A percentile compares a stretch with the other conserved stretches of the same genome.
These are phyloP conservation scores for Diaporthe longicolla DNA, from an alignment of 2,329 filamentous ascomycete genomes.

Conservation along the genomic window DNA sequence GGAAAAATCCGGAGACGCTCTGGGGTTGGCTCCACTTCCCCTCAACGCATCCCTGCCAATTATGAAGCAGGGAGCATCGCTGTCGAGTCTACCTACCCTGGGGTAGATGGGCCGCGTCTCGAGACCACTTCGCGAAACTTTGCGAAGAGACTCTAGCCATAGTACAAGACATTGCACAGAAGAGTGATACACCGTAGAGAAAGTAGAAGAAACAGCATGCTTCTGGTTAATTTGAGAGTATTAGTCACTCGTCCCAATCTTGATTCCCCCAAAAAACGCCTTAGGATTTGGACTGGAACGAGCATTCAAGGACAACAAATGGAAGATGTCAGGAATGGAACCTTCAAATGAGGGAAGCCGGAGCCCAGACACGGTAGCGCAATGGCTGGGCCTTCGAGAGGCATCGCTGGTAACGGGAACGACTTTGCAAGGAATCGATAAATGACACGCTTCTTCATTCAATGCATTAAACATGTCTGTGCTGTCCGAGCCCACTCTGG, in stretches of 20 bases:
- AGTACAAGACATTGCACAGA: not conserved
- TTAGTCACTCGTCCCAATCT: not conserved
- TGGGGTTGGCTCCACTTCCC: constrained; percentile 18
- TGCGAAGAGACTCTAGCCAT: not conserved
- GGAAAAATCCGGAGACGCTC: constrained; percentile 2
- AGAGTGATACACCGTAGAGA: not conserved
- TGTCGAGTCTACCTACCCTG: not conserved
- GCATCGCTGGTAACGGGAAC: not conserved
- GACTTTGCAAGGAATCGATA: not conserved
- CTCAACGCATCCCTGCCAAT: not conserved
- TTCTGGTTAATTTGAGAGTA: no score
- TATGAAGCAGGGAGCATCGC: not conserved
- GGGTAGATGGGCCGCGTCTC: constrained; percentile 24
- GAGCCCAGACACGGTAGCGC: no score
- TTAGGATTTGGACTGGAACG: not conserved
- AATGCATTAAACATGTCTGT: not conserved
- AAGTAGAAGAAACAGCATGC: not conserved
- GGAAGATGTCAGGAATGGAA: not conserved
- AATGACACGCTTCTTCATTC: not conserved
- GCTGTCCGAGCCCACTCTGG: not conserved
- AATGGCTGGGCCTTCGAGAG: not conserved
- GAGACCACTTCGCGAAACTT: not conserved
- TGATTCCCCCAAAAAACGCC: not conserved
- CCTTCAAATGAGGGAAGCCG: not conserved
- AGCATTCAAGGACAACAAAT: not conserved